These are phyloP conservation scores for Gorgonomyces haynaldii DNA, from an alignment of 192 early-diverging fungal genomes.

Conservation along the genomic window DNA sequence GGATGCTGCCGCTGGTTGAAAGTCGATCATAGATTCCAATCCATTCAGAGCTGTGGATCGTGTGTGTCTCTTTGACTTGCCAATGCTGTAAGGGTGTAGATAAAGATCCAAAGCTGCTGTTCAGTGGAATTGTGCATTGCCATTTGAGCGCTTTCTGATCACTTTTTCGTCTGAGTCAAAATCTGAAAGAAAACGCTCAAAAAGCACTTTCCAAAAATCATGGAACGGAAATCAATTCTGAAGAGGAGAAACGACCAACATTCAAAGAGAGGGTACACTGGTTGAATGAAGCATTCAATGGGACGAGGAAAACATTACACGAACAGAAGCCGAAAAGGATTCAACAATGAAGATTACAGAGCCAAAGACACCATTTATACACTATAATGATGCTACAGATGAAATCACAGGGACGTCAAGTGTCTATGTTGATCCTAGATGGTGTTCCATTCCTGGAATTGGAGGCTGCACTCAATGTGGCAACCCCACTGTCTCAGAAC, in stretches of 20 bases:
- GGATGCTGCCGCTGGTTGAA: too few species aligned
- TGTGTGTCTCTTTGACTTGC: too few species aligned
- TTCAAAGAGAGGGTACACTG: not conserved
- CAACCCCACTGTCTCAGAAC: not conserved
- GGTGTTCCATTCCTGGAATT: conserved; percentile 25
- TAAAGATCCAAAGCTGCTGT: too few species aligned
- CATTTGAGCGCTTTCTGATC: not conserved
- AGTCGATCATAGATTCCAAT: too few species aligned
- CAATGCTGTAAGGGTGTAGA: not conserved
- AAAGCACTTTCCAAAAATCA: not conserved
- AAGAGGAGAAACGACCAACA: not conserved
- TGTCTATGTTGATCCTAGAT: conserved; percentile 1
- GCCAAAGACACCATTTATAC: conserved; percentile 90
- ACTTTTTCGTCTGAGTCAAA: not conserved
- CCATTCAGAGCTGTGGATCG: too few species aligned
- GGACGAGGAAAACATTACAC: conserved; percentile 86
- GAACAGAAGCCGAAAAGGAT: conserved; percentile 80
- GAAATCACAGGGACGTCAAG: conserved; percentile 40
- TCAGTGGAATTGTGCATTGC: too few species aligned
- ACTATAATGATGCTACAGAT: conserved; percentile 72
- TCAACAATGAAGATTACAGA: conserved; percentile 95
- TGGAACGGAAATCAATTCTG: conserved; percentile 1
- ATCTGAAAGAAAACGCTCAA: not conserved
- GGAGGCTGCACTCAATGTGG: conserved; percentile 10
- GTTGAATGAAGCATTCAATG: conserved; percentile 55